A percentile compares a stretch with the other conserved stretches of the same genome.
These are phyloP conservation scores for Arthroderma sp. DNA, from an alignment of 2,329 filamentous ascomycete species.

Conservation along the genomic window DNA sequence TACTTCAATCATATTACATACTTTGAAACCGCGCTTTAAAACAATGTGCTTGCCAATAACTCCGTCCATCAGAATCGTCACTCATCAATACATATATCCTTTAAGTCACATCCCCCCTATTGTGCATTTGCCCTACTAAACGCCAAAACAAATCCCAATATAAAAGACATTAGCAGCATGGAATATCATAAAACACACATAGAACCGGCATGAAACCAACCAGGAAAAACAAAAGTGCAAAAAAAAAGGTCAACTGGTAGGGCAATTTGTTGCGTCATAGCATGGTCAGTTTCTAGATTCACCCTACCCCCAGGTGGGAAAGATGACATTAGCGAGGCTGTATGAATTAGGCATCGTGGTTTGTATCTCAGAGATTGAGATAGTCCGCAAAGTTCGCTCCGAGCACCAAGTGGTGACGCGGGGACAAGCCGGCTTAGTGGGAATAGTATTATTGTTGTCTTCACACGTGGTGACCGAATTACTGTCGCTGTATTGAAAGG, in stretches of 20 bases:
- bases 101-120: background rate
- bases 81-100: background rate
- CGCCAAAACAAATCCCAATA: background rate
- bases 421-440: background rate
- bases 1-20: background rate
- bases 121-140: background rate
- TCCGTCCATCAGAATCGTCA: background rate
- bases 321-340: background rate
- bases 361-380: background rate
- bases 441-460: background rate
- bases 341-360: background rate
- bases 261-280: background rate
- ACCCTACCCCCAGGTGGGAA: background rate
- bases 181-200: background rate
- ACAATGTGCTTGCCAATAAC: background rate
- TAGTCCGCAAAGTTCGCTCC: background rate
- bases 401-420: background rate
- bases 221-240: background rate
- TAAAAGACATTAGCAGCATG: background rate
- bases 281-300: background rate
- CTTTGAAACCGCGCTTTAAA: background rate
- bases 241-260: background rate
- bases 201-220: background rate
- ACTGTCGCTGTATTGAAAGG: slow-evolving; percentile 6
- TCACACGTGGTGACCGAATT: background rate